These are phyloP conservation scores for Fusarium sp. DNA, from an alignment of 2,329 filamentous ascomycete species.

Conservation along the genomic window DNA sequence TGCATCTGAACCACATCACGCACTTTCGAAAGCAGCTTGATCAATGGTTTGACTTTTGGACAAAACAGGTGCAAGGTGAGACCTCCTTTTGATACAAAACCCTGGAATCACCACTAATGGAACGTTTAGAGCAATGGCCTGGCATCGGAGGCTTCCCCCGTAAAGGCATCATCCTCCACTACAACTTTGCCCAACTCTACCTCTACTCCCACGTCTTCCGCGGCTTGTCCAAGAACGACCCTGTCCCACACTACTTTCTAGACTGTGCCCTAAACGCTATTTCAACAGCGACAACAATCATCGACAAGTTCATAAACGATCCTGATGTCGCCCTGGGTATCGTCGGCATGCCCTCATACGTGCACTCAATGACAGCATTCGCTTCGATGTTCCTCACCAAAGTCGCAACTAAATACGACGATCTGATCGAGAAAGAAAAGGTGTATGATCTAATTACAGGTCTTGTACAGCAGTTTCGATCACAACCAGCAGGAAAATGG, in stretches of 20 bases:
- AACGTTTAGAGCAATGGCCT: constrained; percentile 46
- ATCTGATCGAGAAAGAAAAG: constrained; percentile 49
- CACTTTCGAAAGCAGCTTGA: constrained; percentile 48
- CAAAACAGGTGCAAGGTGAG: constrained; percentile 41
- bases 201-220: constrained; percentile 54
- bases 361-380: constrained; percentile 63
- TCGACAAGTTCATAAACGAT: constrained; percentile 54
- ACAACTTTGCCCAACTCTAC: constrained; percentile 52
- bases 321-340: constrained; percentile 50
- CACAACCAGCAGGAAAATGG: constrained; percentile 53
- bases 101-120: not conserved
- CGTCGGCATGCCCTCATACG: constrained; percentile 59
- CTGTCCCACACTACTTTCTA: constrained; percentile 44
- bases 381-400: constrained; percentile 61
- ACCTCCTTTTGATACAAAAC: accelerated
- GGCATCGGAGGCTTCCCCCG: constrained; percentile 49
- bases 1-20: constrained; percentile 59
- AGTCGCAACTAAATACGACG: constrained; percentile 53
- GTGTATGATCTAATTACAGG: constrained; percentile 51
- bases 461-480: constrained; percentile 52
- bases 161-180: constrained; percentile 51
- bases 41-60: constrained; percentile 50
- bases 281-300: constrained; percentile 52
- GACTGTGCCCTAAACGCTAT: constrained; percentile 43
- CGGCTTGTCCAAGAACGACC: constrained; percentile 43